phyloP scores from a whole-genome alignment of 2,329 filamentous ascomycete genomes.

The Neoascochyta sp. region DNA sequence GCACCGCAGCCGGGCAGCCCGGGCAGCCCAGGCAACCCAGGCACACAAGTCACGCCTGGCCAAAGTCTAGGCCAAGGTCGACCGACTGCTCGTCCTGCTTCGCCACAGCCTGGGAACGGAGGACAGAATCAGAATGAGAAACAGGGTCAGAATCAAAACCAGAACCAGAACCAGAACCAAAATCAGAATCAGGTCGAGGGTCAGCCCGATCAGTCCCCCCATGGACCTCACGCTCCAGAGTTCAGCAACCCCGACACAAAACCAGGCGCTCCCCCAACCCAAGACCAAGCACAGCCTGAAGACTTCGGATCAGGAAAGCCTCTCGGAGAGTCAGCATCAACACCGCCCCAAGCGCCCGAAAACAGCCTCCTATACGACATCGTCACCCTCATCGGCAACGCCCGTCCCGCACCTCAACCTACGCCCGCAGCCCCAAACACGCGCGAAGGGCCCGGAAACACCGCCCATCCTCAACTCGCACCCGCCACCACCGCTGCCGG shows the following conservation, averaged over 20 bases:
- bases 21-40: background rate
- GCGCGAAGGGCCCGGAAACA: background rate
- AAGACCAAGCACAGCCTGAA: background rate
- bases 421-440: slow-evolving; percentile 2
- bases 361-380: slow-evolving; percentile 16
- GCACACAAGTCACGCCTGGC: background rate
- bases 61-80: too few relatives aligned
- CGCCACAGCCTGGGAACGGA: background rate
- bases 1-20: background rate
- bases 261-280: too few relatives aligned
- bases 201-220: too few relatives aligned
- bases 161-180: background rate
- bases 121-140: background rate
- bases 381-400: slow-evolving; percentile 13
- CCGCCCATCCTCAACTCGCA: too few relatives aligned
- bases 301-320: background rate
- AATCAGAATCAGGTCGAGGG: too few relatives aligned
- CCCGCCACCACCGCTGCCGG: too few relatives aligned
- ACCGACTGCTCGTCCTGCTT: too few relatives aligned
- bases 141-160: background rate
- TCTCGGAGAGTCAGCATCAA: slow-evolving; percentile 1
- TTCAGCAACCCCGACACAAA: too few relatives aligned
- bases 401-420: slow-evolving; percentile 7
- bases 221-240: too few relatives aligned
- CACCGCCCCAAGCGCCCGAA: slow-evolving; percentile 4